phyloP scores from a whole-genome alignment of 148 eudicot genomes.

The Persicaria tinctoria region DNA sequence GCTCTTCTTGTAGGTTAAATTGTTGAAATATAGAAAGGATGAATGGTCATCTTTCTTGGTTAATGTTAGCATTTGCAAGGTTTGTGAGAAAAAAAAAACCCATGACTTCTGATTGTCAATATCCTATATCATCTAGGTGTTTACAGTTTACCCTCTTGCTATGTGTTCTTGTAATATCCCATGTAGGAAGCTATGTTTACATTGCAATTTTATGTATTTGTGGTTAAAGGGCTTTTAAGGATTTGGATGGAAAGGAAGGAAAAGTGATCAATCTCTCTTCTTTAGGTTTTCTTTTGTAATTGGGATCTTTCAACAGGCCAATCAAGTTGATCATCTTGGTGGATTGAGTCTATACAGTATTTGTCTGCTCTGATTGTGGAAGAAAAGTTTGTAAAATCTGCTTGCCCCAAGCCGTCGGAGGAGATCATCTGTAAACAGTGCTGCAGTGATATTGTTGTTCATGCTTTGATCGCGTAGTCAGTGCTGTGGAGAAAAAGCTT shows the following conservation, averaged over 20 bases:
- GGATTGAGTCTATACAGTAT: background rate
- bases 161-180: background rate
- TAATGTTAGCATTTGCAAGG: background rate
- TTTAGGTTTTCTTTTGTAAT: too few relatives aligned
- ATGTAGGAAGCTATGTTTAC: background rate
- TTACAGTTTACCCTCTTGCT: background rate
- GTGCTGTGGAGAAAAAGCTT: constrained; percentile 50
- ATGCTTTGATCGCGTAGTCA: constrained; percentile 61
- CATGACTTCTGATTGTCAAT: background rate
- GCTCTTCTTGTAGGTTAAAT: background rate
- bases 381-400: constrained; percentile 73
- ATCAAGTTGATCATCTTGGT: too few relatives aligned
- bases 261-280: too few relatives aligned
- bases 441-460: constrained; percentile 55
- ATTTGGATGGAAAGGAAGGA: background rate
- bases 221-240: too few relatives aligned
- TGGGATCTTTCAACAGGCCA: too few relatives aligned
- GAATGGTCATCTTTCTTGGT: background rate
- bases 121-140: background rate
- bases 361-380: constrained; percentile 57
- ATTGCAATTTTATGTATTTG: background rate
- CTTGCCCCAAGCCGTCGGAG: constrained; percentile 42
- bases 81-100: background rate
- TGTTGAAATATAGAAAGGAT: background rate
- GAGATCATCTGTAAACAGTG: constrained; percentile 35